Conservation (phyloP, 148 eudicot genomes). For the Rhododendron henanense region DNA sequence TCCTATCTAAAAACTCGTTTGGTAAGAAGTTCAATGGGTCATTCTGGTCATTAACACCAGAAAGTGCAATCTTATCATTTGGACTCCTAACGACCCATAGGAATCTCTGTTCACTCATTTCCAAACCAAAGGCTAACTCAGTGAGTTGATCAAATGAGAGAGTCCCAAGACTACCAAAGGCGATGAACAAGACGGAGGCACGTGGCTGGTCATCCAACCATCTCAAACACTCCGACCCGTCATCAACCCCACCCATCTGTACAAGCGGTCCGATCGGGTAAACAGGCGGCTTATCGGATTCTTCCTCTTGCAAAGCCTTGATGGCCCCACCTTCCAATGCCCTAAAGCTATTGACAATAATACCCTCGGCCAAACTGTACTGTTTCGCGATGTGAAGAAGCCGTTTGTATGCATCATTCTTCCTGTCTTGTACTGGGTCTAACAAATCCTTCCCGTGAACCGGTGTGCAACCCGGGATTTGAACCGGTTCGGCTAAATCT, state of each 20-base stretch:
- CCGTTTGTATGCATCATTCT: conserved; percentile 35
- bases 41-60: not conserved
- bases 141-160: conserved; percentile 31
- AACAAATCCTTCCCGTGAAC: conserved; percentile 44
- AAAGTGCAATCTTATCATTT: conserved; percentile 15
- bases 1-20: conserved; percentile 29
- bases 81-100: conserved; percentile 54
- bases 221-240: conserved; percentile 20
- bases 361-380: conserved; percentile 39
- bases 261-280: conserved; percentile 44
- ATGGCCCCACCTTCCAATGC: conserved; percentile 43
- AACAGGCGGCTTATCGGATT: conserved; percentile 24
- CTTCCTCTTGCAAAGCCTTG: conserved; percentile 20
- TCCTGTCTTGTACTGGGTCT: conserved; percentile 43
- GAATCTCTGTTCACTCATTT: conserved; percentile 41
- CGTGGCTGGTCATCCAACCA: conserved; percentile 47
- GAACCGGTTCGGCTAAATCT: conserved; percentile 29
- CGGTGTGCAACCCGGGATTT: conserved; percentile 50
- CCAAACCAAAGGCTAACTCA: conserved; percentile 49
- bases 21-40: conserved; percentile 34
- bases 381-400: conserved; percentile 25
- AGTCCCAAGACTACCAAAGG: conserved; percentile 54
- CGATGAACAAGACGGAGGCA: conserved; percentile 44
- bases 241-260: conserved; percentile 6
- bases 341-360: conserved; percentile 45